Conservation (phyloP, 148 eudicot species). For the Fagopyrum esculentum region DNA sequence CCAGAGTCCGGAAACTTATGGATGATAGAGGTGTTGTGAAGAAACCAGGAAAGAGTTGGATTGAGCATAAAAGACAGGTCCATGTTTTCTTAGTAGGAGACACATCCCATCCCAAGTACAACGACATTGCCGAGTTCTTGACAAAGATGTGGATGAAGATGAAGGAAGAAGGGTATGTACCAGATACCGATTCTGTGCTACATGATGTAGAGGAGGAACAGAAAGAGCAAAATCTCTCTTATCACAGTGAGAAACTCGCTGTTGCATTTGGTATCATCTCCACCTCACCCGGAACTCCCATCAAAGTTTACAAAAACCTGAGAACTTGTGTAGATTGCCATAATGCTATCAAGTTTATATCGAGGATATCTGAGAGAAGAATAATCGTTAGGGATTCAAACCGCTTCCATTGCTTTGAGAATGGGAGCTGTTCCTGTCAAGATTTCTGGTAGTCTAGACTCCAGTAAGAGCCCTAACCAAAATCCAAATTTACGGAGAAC, state of each 20-base stretch:
- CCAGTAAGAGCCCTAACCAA: not conserved
- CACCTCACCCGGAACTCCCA: slow-evolving; percentile 36
- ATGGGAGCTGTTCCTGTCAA: slow-evolving; percentile 45
- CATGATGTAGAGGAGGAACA: slow-evolving; percentile 66
- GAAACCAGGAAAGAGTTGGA: slow-evolving; percentile 51
- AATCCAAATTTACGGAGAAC: not conserved
- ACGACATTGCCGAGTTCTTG: slow-evolving; percentile 32
- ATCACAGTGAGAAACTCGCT: slow-evolving; percentile 63
- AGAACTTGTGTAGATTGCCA: slow-evolving; percentile 48
- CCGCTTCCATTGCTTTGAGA: slow-evolving; percentile 49
- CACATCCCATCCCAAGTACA: slow-evolving; percentile 37
- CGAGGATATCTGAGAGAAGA: slow-evolving; percentile 29
- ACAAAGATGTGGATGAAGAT: slow-evolving; percentile 36
- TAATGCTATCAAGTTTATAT: slow-evolving; percentile 39
- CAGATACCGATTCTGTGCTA: slow-evolving; percentile 44
- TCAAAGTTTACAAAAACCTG: slow-evolving; percentile 40
- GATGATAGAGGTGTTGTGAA: slow-evolving; percentile 44
- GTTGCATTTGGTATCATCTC: slow-evolving; percentile 51
- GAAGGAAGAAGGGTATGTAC: slow-evolving; percentile 58
- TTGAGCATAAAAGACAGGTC: slow-evolving; percentile 37
- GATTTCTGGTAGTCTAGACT: slow-evolving; percentile 38
- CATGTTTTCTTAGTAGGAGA: slow-evolving; percentile 51
- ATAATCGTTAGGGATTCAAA: slow-evolving; percentile 41
- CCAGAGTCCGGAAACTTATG: slow-evolving; percentile 31
- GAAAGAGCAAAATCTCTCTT: slow-evolving; percentile 50